These are phyloP conservation scores for Penicillium flavigenum DNA, from an alignment of 495 filamentous ascomycete species.

Conservation along the genomic window DNA sequence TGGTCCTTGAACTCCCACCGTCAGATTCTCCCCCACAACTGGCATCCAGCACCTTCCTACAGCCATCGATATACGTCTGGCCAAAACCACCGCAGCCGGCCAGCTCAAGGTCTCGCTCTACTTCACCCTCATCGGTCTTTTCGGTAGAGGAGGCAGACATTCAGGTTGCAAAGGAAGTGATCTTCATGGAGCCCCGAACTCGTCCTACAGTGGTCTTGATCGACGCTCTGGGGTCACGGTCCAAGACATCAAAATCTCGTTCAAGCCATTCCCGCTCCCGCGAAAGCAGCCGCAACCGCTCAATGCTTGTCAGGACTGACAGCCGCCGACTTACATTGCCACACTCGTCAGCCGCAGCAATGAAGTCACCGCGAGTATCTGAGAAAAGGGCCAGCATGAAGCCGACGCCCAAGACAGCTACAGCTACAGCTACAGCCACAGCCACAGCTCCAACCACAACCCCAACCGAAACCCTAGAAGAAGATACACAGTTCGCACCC, in stretches of 20 bases:
- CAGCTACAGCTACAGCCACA: slow-evolving; percentile 6
- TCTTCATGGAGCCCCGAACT: slow-evolving; percentile 33
- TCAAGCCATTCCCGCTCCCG: slow-evolving; percentile 18
- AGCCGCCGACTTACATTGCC: slow-evolving; percentile 14
- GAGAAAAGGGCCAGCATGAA: slow-evolving; percentile 10
- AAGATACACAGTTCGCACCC: slow-evolving; percentile 5
- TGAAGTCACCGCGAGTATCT: slow-evolving; percentile 3
- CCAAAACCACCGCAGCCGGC: slow-evolving; percentile 23
- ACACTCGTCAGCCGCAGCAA: slow-evolving; percentile 4
- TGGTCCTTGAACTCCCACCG: slow-evolving; percentile 42
- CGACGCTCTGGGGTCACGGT: slow-evolving; percentile 26
- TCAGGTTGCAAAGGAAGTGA: slow-evolving; percentile 40
- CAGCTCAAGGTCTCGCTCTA: slow-evolving; percentile 26
- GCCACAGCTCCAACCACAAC: slow-evolving; percentile 2
- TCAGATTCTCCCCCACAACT: slow-evolving; percentile 34
- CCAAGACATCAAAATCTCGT: slow-evolving; percentile 18
- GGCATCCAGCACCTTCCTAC: slow-evolving; percentile 37
- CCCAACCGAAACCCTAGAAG: slow-evolving; percentile 4
- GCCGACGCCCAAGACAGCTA: not conserved
- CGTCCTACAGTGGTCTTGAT: slow-evolving; percentile 43
- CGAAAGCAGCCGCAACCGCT: slow-evolving; percentile 22
- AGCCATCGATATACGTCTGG: slow-evolving; percentile 36
- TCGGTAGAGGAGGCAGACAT: slow-evolving; percentile 41
- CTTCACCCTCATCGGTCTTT: slow-evolving; percentile 35
- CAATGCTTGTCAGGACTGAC: slow-evolving; percentile 17